Evolutionary conservation across 306 rosid species (phyloP), one percentile per base, ranked within the genome.

Genomic region (Hylodesmum podocarpum): DNA sequence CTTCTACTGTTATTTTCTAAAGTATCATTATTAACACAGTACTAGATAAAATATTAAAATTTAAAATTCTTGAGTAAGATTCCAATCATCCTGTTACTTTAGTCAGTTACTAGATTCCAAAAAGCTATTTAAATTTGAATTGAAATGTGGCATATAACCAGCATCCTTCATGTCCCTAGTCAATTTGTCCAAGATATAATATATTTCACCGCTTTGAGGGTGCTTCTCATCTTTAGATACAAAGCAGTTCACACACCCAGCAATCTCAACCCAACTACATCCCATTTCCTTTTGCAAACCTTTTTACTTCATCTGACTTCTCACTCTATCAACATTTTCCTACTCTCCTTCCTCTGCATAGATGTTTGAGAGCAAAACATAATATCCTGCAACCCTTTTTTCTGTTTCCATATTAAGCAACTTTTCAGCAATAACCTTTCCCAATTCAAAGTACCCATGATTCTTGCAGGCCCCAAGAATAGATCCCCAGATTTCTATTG

Each of bases 291-390:
- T 94, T 72, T 82, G 88, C 88, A 93, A 31, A 75, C 96, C 97
- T 79, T 70, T 84, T 65, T 78, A 90, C 78, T 80, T 89, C 87
- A 93, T 93, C 77, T 87, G 86, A 82, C 76, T 87, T 76, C 98
- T 85, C 84, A 93, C 78, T 29, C 64, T 80, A 63, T 85, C 81
- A 53, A 87, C 96, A 24, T 79, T 84, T 72, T 85, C 92, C 98
- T 97, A 94, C 82, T 90, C 76, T 37, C 97, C 88, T 87, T 91
- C 97, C 83, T 87, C 97, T 22, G 98, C 98, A 77, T 88, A 87
- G 65, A 94, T 91, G 77, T 91, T 94, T 47, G 98, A 89, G 73
- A 91, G 91, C 83, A 90, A 84, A 80, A 94, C 96, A 72, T 85
- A 92, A 87, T 94, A 94, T 51, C 98, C 97, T 28, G 94, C 87